Conservation (phyloP, 345 rosid species). For the Arabis hirsuta region DNA sequence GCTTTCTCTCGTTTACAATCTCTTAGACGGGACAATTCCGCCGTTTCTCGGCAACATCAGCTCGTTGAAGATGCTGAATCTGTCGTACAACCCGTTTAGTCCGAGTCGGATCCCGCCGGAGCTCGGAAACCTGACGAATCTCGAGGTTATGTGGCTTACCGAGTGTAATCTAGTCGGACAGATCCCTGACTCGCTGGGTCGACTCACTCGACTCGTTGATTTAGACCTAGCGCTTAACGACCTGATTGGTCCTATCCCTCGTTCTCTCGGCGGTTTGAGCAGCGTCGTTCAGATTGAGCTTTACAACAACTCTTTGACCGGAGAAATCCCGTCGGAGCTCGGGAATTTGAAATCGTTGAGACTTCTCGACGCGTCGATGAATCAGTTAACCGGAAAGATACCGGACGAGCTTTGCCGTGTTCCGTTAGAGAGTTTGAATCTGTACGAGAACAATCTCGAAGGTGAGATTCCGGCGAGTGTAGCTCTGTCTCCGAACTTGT, state of each 20-base stretch:
- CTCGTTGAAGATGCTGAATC: slow-evolving; percentile 70
- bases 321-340: slow-evolving; percentile 64
- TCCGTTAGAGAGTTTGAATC: slow-evolving; percentile 83
- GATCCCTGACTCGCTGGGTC: slow-evolving; percentile 88
- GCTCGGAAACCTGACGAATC: slow-evolving; percentile 75
- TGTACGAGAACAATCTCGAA: slow-evolving; percentile 72
- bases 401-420: slow-evolving; percentile 76
- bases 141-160: slow-evolving; percentile 91
- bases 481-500: slow-evolving; percentile 67
- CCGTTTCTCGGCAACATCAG: slow-evolving; percentile 67
- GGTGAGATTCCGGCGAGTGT: slow-evolving; percentile 73
- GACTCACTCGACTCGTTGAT: slow-evolving; percentile 66
- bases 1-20: slow-evolving; percentile 74
- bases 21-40: slow-evolving; percentile 74
- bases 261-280: slow-evolving; percentile 63
- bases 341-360: slow-evolving; percentile 68
- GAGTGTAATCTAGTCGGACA: slow-evolving; percentile 79
- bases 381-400: slow-evolving; percentile 65
- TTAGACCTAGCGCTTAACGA: slow-evolving; percentile 84
- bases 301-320: slow-evolving; percentile 88
- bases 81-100: slow-evolving; percentile 84
- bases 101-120: slow-evolving; percentile 85
- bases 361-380: slow-evolving; percentile 89
- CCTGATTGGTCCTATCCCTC: slow-evolving; percentile 68
- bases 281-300: slow-evolving; percentile 89